Evolutionary conservation across 257 asterid genomes (phyloP), one percentile per base, ranked within the genome.

Genomic region (Jacaranda copaia): DNA sequence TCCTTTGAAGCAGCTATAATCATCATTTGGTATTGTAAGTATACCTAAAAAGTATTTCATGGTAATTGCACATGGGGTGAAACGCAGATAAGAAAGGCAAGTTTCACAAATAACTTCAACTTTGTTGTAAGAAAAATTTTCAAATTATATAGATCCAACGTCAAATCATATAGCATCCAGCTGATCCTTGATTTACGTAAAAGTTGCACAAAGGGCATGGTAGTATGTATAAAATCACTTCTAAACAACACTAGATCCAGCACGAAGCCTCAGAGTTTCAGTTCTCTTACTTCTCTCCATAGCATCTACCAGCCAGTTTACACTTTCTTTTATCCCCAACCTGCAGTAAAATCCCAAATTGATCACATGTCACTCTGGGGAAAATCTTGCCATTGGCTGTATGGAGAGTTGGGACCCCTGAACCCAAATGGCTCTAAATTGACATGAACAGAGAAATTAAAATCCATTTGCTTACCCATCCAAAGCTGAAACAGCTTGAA

Each of bases 271-370:
- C 84, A 93, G 71, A 51, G 20, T 83, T 82, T 93, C 96, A 45
- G 92, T 89, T 87, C 93, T 85, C 82, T 88, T 90, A 55, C 96
- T 87, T 73, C 91, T 87, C 85, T 90, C 97, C 92, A 91, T 93
- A 6, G 82, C 92, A 70, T 89, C 89, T 58, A 91, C 90, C 39
- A 91, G 89, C 98, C 98, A 93, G 84, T 93, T 86, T 63, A 89
- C 87, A 45, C 97, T 85, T 82, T 89, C 97, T 83, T 88, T 89
- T 59, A 93, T 88, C 19, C 98, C 97, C 48, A 84, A 60, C 85
- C 97, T 92, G 93, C 78, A 76, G 56, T 20, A 72, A 72, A 67
- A 63, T 46, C 1, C 51, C 72, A 56, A 38, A 42, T 25, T 43
- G 45, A 56, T 70, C 48, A 72, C 53, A 6, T 6, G 19, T 19